Base-by-base conservation (phyloP, 75 land plant genomes). In the Selaginella tamariscina region DNA sequence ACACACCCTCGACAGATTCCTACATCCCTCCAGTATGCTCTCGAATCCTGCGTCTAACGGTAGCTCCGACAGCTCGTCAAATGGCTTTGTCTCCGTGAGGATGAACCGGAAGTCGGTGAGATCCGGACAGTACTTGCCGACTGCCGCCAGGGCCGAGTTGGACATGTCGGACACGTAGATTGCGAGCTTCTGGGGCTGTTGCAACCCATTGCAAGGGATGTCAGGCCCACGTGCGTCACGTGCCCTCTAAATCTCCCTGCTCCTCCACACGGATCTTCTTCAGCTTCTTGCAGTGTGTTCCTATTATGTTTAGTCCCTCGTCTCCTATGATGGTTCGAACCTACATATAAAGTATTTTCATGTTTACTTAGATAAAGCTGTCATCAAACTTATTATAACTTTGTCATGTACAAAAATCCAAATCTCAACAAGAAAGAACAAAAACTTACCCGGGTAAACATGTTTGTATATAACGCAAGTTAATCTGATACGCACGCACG, bases 21-120 rank as follows among this genome's bases (percentile, higher is more conserved):
- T 65, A 56, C 99, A 95, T 0, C 97, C 92, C 30, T 39, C 78
- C 66, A 95, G 31, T 20, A 95, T 70, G 21, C 79, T 65, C 66
- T 78, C 79, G 0, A 95, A 84, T 21, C 99, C 99, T 72, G 83
- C 82, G 73, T 95, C 99, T 20, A 95, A 82, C 18, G 99, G 99
- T 33, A 88, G 73, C 23, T 91, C 99, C 32, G 92, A 29, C 24
- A 87, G 70, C 32, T 73, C 82, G 71, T 75, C 73, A 5, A 39
- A 15, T 5, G 5, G 11, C 11, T 39, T 39, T 33, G 70, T 70
- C 24, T 88, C 85, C 54, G 83, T 83, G 39, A 95, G 82, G 59
- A 95, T 96, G 1, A 95, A 59, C 0, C 99, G 97, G 44, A 87
- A 87, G 77, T 95, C 97, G 22, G 60, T 72, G 20, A 90, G 81